A percentile compares a stretch with the other conserved stretches of the same genome.
These are phyloP conservation scores for Capsella rubella DNA, from an alignment of 441 rosid genomes.

Conservation along the genomic window DNA sequence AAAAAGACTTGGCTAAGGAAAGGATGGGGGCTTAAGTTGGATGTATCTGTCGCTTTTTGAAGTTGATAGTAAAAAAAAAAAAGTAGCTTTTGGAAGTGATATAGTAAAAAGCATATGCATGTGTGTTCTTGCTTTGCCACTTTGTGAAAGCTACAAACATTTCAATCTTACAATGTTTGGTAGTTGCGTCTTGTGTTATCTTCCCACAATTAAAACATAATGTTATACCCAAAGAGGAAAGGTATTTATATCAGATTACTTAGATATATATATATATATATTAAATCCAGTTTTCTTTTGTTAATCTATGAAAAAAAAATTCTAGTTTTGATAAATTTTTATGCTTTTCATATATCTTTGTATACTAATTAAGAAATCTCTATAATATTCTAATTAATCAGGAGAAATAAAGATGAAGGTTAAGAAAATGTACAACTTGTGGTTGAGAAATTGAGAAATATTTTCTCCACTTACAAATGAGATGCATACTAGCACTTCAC, in stretches of 20 bases:
- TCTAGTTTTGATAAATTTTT: no score
- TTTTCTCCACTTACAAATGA: conserved; percentile 22
- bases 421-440: neutral
- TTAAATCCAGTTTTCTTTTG: no score
- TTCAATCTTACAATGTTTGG: conserved; percentile 24
- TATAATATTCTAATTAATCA: neutral
- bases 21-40: conserved; percentile 20
- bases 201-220: neutral
- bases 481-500: conserved; percentile 18
- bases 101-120: conserved; percentile 31
- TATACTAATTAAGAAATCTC: neutral
- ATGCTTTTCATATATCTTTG: neutral
- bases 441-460: conserved; percentile 5
- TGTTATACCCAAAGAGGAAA: neutral
- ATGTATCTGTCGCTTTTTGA: conserved; percentile 34
- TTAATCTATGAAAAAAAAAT: no score
- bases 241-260: neutral
- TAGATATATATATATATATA: no score
- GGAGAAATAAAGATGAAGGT: neutral
- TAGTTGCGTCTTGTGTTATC: conserved; percentile 15
- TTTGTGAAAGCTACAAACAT: conserved; percentile 12
- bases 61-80: neutral
- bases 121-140: conserved; percentile 39
- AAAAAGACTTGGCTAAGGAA: conserved; percentile 31
- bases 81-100: conserved; percentile 28